Base-by-base conservation (phyloP, 331 rosid genomes). In the Saraca asoca region DNA sequence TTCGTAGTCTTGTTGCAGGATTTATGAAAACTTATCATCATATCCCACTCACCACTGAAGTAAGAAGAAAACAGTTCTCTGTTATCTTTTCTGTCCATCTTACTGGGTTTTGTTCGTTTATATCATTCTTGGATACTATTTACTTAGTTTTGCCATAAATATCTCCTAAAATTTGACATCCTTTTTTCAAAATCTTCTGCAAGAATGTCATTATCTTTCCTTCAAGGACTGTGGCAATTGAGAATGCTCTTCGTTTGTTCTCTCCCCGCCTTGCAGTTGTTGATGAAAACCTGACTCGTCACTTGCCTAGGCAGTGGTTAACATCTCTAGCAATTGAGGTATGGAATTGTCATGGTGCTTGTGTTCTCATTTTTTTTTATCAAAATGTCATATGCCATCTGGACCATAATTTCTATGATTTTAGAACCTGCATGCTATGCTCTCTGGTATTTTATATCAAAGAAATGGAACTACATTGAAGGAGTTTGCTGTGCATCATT, bases 21-120 rank as follows among this genome's bases (percentile, higher is more conserved):
- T 93, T 93, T 71, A 70, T 93, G 86, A 93, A 90, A 83, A 90
- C 95, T 15, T 93, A 93, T 85, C 98, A 93, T 72, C 94, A 92
- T 50, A 61, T 93, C 74, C 96, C 96, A 37, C 86, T 93, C 59
- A 79, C 60, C 51, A 71, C 90, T 16, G 73, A 74, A 51, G 98
- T 93, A 93, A 87, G 95, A 75, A 72, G 44, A 62, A 69, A 34
- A 20, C 5, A 7, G 16, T 63, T 7, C 49, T 31, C 31, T 29
- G 31, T 69, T 74, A 45, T 45, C 37, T 57, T 24, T 24, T 24
- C 31, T 1, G 31, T 24, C 31, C 31, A 24, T 3, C 31, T 3
- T 24, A 24, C 3, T 24, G 31, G 24, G 38, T 24, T 13, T 39
- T 24, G 1, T 29, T 61, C 58, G 49, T 15, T 62, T 61, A 69